These are phyloP conservation scores for Chloranthus sessilifolius DNA, from an alignment of 164 flowering plant genomes.

Conservation along the genomic window DNA sequence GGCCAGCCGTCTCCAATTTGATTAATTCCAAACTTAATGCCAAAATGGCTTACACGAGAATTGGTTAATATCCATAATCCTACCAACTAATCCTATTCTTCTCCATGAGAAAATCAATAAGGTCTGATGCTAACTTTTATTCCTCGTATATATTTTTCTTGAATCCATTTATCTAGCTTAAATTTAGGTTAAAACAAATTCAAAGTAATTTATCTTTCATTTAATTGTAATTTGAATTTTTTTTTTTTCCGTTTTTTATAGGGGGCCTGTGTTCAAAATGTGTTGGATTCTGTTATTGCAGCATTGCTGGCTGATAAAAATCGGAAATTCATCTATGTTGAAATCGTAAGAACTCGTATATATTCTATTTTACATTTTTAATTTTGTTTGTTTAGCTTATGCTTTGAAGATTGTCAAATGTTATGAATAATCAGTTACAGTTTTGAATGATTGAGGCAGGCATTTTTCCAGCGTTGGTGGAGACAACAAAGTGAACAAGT, in stretches of 20 bases:
- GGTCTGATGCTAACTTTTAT: too few species aligned
- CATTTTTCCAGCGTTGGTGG: constrained; percentile 98
- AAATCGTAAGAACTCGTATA: constrained; percentile 20
- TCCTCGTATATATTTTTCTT: too few species aligned
- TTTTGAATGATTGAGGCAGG: constrained; percentile 34
- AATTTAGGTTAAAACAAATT: too few species aligned
- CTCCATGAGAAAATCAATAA: too few species aligned
- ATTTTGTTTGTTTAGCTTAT: neutral
- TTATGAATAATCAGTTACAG: neutral
- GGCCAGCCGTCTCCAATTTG: too few species aligned
- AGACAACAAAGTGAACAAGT: constrained; percentile 55
- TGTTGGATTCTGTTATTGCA: constrained; percentile 69
- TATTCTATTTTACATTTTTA: neutral
- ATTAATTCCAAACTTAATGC: too few species aligned
- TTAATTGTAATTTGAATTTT: neutral
- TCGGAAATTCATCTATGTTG: constrained; percentile 78
- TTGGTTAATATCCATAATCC: too few species aligned
- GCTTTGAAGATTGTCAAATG: neutral
- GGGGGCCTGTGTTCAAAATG: constrained; percentile 78
- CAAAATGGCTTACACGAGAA: too few species aligned
- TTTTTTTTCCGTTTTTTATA: constrained; percentile 8
- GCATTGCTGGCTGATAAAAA: constrained; percentile 78
- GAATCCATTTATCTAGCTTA: too few species aligned
- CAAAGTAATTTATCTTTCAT: neutral
- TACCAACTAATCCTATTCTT: too few species aligned